A percentile compares a stretch with the other conserved stretches of the same genome.
Conservation (phyloP, 2,329 filamentous ascomycete genomes). For the Coniosporium tulheliwenetii region DNA sequence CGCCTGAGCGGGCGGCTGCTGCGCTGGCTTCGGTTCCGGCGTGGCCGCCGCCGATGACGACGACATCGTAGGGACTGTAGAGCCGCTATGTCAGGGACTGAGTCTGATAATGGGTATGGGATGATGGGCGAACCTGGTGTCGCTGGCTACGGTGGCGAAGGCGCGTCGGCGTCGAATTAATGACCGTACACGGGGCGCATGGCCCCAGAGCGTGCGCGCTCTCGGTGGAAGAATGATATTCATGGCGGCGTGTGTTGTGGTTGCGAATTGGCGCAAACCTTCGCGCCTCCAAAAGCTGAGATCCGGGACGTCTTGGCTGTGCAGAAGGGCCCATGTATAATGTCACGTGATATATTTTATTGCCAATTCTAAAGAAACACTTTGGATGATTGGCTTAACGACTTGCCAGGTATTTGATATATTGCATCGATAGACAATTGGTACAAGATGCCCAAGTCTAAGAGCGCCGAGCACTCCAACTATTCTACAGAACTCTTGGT, state of each 20-base stretch:
- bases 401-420: too few species aligned
- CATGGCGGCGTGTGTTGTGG: neutral
- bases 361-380: too few species aligned
- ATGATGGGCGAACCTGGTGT: slow-evolving; percentile 11
- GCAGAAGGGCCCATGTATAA: too few species aligned
- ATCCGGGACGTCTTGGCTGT: too few species aligned
- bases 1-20: slow-evolving; percentile 76
- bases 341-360: too few species aligned
- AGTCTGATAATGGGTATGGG: neutral
- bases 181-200: slow-evolving; percentile 30
- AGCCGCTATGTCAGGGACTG: neutral
- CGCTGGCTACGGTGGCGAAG: slow-evolving; percentile 29
- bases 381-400: too few species aligned
- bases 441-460: too few species aligned
- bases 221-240: slow-evolving; percentile 11
- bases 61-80: slow-evolving; percentile 66
- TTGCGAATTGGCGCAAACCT: too few species aligned
- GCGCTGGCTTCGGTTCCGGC: slow-evolving; percentile 88
- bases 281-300: too few species aligned
- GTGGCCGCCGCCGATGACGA: slow-evolving; percentile 92
- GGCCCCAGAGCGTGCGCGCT: slow-evolving; percentile 28
- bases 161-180: slow-evolving; percentile 17
- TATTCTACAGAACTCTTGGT: too few species aligned
- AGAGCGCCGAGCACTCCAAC: too few species aligned
- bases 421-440: too few species aligned